Percentiles rank a stretch among this genome's conserved stretches.
Evolutionary conservation across 106 monocot genomes (phyloP).

Genomic region (Dioscorea alata): DNA sequence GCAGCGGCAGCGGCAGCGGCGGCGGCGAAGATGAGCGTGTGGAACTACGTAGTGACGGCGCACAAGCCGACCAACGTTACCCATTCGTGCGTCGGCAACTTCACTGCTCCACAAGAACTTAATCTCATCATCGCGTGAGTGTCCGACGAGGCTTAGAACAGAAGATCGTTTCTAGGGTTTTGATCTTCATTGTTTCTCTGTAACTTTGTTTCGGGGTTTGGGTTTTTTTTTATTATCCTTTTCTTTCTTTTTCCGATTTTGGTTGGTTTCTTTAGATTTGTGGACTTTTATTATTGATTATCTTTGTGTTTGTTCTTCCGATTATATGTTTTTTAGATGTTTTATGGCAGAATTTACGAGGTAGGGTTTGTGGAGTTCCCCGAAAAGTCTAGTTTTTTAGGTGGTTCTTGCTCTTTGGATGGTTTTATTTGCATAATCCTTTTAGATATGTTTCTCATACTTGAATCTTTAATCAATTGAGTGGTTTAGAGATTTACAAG

Average conservation of each 20-base stretch:
- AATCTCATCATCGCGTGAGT: constrained; percentile 89
- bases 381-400: too few species aligned
- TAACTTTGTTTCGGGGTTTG: not conserved
- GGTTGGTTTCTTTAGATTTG: not conserved
- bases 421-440: too few species aligned
- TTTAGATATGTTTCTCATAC: too few species aligned
- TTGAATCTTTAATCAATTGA: too few species aligned
- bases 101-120: constrained; percentile 92
- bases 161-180: not conserved
- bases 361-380: too few species aligned
- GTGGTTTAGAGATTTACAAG: too few species aligned
- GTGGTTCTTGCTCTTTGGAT: too few species aligned
- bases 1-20: not conserved
- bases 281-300: not conserved
- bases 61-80: constrained; percentile 98
- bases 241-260: not conserved
- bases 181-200: not conserved
- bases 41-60: constrained; percentile 99
- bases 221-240: not conserved
- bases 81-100: constrained; percentile 98
- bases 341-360: too few species aligned
- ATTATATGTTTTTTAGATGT: too few species aligned
- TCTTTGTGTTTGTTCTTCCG: not conserved
- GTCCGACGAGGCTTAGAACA: not conserved
- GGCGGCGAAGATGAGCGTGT: constrained; percentile 69